Percentiles rank a stretch among this genome's conserved stretches.
phyloP scores from a whole-genome alignment of 495 filamentous ascomycete genomes.

The Penicillium riverlandense region DNA sequence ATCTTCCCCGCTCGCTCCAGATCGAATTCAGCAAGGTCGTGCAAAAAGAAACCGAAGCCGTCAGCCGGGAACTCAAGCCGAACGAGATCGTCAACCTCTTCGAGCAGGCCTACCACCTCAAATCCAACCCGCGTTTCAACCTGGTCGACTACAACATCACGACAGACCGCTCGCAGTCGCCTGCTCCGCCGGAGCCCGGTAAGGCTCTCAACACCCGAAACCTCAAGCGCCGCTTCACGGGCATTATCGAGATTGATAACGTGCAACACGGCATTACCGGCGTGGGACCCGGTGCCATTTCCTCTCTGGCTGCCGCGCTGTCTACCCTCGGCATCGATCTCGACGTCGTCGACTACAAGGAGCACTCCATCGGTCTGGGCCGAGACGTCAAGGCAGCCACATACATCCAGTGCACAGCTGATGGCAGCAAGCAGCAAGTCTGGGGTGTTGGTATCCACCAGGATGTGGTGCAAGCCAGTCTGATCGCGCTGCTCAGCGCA shows the following conservation, averaged over 20 bases:
- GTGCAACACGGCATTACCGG: slow-evolving; percentile 72
- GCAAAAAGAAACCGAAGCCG: slow-evolving; percentile 64
- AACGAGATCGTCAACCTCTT: slow-evolving; percentile 83
- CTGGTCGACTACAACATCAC: slow-evolving; percentile 90
- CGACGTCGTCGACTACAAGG: slow-evolving; percentile 92
- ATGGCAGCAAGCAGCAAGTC: slow-evolving; percentile 58
- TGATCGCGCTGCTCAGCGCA: slow-evolving; percentile 83
- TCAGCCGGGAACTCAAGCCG: slow-evolving; percentile 75
- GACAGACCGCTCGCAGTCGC: slow-evolving; percentile 72
- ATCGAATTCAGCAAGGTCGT: slow-evolving; percentile 86
- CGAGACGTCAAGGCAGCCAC: slow-evolving; percentile 82
- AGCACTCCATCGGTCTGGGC: slow-evolving; percentile 81
- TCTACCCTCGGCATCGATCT: slow-evolving; percentile 77
- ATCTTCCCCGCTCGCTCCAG: slow-evolving; percentile 88
- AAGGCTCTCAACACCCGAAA: slow-evolving; percentile 69
- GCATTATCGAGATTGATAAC: slow-evolving; percentile 78
- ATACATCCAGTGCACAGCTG: slow-evolving; percentile 82
- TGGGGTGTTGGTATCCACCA: slow-evolving; percentile 97
- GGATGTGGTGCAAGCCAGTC: slow-evolving; percentile 86
- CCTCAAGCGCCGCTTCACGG: slow-evolving; percentile 76
- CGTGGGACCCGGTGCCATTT: slow-evolving; percentile 84
- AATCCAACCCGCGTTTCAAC: slow-evolving; percentile 71
- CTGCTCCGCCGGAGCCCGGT: slow-evolving; percentile 59
- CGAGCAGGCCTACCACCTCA: slow-evolving; percentile 76
- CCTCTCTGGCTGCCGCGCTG: slow-evolving; percentile 77